These are phyloP conservation scores for Hemileccinum impolitum DNA, from an alignment of 768 basidiomycete genomes.

Conservation along the genomic window DNA sequence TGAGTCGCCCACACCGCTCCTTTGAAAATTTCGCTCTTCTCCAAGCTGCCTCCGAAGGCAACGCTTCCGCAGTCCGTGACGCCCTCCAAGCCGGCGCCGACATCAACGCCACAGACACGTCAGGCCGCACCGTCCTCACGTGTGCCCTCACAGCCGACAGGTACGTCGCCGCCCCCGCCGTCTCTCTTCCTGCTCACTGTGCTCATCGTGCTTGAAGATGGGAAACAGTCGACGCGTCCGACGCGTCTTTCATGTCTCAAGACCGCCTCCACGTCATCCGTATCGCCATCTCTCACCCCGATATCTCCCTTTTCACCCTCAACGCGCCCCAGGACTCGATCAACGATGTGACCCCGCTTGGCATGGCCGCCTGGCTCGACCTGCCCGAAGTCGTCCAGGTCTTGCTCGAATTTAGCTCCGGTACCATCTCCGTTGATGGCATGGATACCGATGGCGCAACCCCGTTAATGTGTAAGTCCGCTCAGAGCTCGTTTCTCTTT, in stretches of 20 bases:
- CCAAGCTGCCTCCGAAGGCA: constrained; percentile 54
- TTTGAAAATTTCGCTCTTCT: constrained; percentile 46
- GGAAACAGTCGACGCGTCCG: constrained; percentile 64
- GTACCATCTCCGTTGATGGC: constrained; percentile 66
- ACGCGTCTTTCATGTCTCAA: constrained; percentile 63
- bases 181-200: constrained; percentile 1
- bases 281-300: constrained; percentile 49
- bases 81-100: constrained; percentile 61
- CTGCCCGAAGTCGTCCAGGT: constrained; percentile 55
- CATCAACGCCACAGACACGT: constrained; percentile 60
- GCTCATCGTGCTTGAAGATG: constrained; percentile 42
- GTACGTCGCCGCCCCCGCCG: constrained; percentile 35
- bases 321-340: constrained; percentile 71
- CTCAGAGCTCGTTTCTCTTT: constrained; percentile 2
- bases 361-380: constrained; percentile 78
- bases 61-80: constrained; percentile 48
- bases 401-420: constrained; percentile 60
- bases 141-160: constrained; percentile 71
- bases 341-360: constrained; percentile 73
- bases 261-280: constrained; percentile 57
- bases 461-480: constrained; percentile 74
- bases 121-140: constrained; percentile 61
- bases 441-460: constrained; percentile 75
- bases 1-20: constrained; percentile 37
- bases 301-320: constrained; percentile 63